Base-by-base conservation (phyloP, 228 moss, liverwort and hornwort species). In the Sphagnum magellanicum region DNA sequence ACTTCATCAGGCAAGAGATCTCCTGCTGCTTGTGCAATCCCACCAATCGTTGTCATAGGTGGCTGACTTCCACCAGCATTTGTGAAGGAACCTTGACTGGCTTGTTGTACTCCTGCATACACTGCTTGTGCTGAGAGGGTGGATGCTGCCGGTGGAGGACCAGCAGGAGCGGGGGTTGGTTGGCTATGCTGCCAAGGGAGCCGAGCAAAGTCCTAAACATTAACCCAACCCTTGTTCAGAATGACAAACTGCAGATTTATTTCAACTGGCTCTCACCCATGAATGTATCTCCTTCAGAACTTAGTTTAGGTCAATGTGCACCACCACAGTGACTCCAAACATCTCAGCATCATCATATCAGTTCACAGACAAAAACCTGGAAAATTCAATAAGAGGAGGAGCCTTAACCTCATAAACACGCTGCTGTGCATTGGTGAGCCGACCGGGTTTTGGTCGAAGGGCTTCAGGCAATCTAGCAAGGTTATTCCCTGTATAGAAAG, bases 181-280 rank as follows among this genome's bases (percentile, higher is more conserved):
- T 95, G 95, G 82, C 90, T 92, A 60, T 88, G 75, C 68, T 96
- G 96, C 96, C 96, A 96, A 7, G 92, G 91, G 17, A 96, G 87
- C 32, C 92, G 87, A 58, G 96, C 91, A 78, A 96, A 96, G 77
- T 96, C 96, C 96, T 96, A 85, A 51, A 32, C 48, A 67, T 52
- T 60, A 63, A 67, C 49, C 76, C 32, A 32, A 32, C 32, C 32
- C 32, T 32, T 32, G 3, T 32, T 32, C 32, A 32, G 32, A 32
- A 32, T 32, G 3, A 32, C 32, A 32, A 32, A 32, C 32, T 32
- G 32, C 32, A 32, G 32, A 32, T 3, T 32, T 32, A 32, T 32
- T 32, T 32, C 32, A 32, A 32, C 32, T 32, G 32, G 32, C 32
- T 32, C 32, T 32, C 3, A 32, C 32, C 32, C 32, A 32, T 32